phyloP scores from a whole-genome alignment of 2,329 filamentous ascomycete genomes.

The Colletotrichum sublineola region DNA sequence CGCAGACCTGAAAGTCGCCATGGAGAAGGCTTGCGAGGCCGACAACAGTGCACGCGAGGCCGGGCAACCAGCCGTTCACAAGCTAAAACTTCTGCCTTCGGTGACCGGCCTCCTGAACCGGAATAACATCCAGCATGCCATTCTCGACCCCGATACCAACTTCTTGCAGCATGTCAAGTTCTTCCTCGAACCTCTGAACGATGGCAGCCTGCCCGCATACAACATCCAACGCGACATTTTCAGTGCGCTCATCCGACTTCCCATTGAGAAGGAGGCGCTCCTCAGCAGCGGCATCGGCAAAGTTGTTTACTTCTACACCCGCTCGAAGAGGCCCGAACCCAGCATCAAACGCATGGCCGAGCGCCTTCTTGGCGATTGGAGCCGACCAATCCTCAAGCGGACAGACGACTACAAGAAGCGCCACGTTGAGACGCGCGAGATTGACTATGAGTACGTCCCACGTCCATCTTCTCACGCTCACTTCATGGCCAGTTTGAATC shows the following conservation, averaged over 20 bases:
- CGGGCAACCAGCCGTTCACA: slow-evolving; percentile 87
- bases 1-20: slow-evolving; percentile 85
- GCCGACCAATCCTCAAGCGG: slow-evolving; percentile 90
- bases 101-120: slow-evolving; percentile 90
- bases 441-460: slow-evolving; percentile 71
- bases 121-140: slow-evolving; percentile 85
- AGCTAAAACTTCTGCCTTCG: slow-evolving; percentile 92
- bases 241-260: slow-evolving; percentile 80
- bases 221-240: slow-evolving; percentile 98
- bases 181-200: slow-evolving; percentile 95
- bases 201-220: slow-evolving; percentile 94
- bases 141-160: slow-evolving; percentile 95
- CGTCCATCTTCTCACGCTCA: background rate
- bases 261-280: slow-evolving; percentile 91
- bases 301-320: slow-evolving; percentile 96
- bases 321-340: slow-evolving; percentile 89
- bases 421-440: slow-evolving; percentile 72
- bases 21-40: slow-evolving; percentile 89
- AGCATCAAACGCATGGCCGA: slow-evolving; percentile 95
- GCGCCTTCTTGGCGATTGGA: slow-evolving; percentile 94
- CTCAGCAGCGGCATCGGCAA: slow-evolving; percentile 95
- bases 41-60: slow-evolving; percentile 87
- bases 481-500: slow-evolving; percentile 15
- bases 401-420: slow-evolving; percentile 96
- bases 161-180: slow-evolving; percentile 95